Evolutionary conservation across 345 rosid genomes (phyloP), one percentile per base, ranked within the genome.

Genomic region (Salix arbutifolia): DNA sequence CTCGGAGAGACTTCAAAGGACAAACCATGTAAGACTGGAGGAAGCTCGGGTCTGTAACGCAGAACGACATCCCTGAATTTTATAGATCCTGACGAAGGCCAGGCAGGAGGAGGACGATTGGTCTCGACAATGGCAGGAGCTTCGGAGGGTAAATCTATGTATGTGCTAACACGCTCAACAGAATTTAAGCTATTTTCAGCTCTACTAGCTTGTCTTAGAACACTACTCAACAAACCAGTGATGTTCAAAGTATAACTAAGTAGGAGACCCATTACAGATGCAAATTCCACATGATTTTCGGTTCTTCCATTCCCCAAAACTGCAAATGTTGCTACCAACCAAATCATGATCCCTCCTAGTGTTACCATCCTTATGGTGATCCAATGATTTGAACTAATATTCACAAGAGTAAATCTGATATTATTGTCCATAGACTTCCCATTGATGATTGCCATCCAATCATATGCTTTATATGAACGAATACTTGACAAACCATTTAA

Each of bases 301-400:
- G 81, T 40, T 75, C 76, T 71, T 69, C 67, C 50, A 67, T 82
- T 82, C 65, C 78, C 79, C 66, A 82, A 58, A 26, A 82, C 84
- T 66, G 84, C 79, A 46, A 78, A 78, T 31, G 74, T 65, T 35
- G 84, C 84, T 67, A 38, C 91, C 72, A 92, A 80, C 99, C 98
- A 96, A 79, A 96, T 95, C 99, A 96, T 94, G 77, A 94, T 90
- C 74, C 99, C 99, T 77, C 99, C 99, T 80, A 96, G 76, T 67
- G 88, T 83, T 84, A 94, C 97, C 79, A 96, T 85, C 78, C 99
- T 96, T 73, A 91, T 92, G 35, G 86, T 89, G 16, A 96, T 94
- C 99, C 99, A 82, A 28, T 82, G 79, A 48, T 78, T 75, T 48
- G 84, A 78, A 46, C 82, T 75, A 53, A 78, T 75, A 61, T 71